Evolutionary conservation across 2,329 filamentous ascomycete species (phyloP), one percentile per base, ranked within the genome.

Genomic region (Neopestalotiopsis sp.): DNA sequence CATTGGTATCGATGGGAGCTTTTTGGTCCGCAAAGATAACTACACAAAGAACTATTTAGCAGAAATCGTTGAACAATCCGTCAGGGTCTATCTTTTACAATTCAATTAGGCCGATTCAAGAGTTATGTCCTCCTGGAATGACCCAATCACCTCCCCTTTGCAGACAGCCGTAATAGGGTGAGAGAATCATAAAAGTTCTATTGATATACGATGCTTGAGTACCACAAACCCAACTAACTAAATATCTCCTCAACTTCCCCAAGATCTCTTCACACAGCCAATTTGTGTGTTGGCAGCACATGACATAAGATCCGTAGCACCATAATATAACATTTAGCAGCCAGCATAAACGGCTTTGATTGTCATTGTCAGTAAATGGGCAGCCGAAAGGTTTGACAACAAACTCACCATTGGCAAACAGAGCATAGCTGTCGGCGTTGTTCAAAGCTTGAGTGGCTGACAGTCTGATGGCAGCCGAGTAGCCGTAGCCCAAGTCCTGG

Each of bases 361-460:
- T 10, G 40, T n/a, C 24, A 61, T 67, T 28, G 72, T 87, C 86
- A 24, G 86, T 83, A 71, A 80, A 81, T 20, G 30, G 20, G 10
- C 71, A 5, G 78, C 74, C 65, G 82, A 91, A 0, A 85, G 87
- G 75, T 92, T 90, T n/a, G 90, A 90, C 71, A 92, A 90, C 73
- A 63, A 88, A 80, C 82, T 68, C 88, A 81, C 79, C 84, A 71
- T 88, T 87, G 24, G 87, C 84, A 72, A 80, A 83, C 17, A 83
- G 72, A 5, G 79, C 74, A 65, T 83, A 91, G 0, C 85, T 87
- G 75, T 92, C 90, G n/a, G 91, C 91, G 71, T 92, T 91, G 73
- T 85, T 82, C 9, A 92, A 75, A 64, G 89, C 89, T 74, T 87
- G 78, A 4, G 77, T 73, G 0, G 82, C 81, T 5, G 79, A 81